Evolutionary conservation across 352 stramenopile genomes (phyloP), one percentile per base, ranked within the genome.

Genomic region (Pythium chondricola): DNA sequence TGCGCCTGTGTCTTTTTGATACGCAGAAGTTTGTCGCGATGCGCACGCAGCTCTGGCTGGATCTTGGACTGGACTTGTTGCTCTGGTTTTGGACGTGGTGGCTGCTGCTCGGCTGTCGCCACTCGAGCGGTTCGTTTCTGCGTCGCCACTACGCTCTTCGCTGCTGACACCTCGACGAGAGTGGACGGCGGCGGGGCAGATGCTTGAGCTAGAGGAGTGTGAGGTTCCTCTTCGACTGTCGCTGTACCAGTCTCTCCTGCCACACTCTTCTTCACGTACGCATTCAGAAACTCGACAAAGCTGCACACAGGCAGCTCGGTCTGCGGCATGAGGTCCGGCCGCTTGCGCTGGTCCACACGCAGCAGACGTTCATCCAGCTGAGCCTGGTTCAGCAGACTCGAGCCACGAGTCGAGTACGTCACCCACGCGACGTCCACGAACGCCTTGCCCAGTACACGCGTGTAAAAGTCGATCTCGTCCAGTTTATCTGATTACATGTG

Each of bases 1-100:
- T 90, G 81, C 22, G 76, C 74, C 47, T 88, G 78, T 1, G 64
- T 90, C 48, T 88, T 93, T 45, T 85, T 83, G 27, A 90, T 70
- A 11, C 81, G 81, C 27, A 88, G 54, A 3, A 88, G 30, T 27
- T 83, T 87, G 8, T 85, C 64, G 4, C 70, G 71, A 2, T 59
- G 56, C 2, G 65, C 63, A 22, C 75, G 47, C n/a, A 88, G 41
- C 13, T 85, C 71, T 3, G 71, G 67, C 36, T 85, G 74, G 49
- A 90, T 69, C 58, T 83, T 88, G 9, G 75, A 88, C 25, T 61
- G 46, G 1, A 87, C 66, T 27, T 72, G 46, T 43, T 71, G 60
- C 16, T 80, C 52, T 2, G 63, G 61, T 9, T 39, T 58, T 2
- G 50, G 49, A 13, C 36, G 47, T 8, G 10, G 31, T 2, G 33